Base-by-base conservation (phyloP, 768 basidiomycete species). In the Suillus discolor region DNA sequence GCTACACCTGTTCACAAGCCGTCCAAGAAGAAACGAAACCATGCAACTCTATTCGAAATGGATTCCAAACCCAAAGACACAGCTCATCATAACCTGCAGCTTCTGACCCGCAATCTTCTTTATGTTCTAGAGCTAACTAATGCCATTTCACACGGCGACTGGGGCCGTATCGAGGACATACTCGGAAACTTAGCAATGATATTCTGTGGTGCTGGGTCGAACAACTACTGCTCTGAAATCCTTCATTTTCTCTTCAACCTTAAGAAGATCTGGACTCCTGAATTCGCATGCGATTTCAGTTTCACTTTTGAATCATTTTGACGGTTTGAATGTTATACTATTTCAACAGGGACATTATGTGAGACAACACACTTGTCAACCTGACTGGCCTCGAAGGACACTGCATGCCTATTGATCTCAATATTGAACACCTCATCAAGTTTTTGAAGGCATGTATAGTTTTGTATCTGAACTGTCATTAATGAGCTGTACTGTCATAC, bases 401-500 rank as follows among this genome's bases (percentile, higher is more conserved):
- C 61, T 71, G 64, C 2, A 81, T 81, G 78, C 67, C 65, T 0
- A 71, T 80, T 13, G 76, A 81, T 49, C 11, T 78, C 2, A 81
- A 82, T 57, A 79, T 81, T 1, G 76, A 81, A 44, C 80, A 82
- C 65, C 53, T 74, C 0, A 79, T 80, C 51, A 57, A 72, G 0
- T 72, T 77, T 63, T 51, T 79, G 0, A 81, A 79, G 76, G 76
- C 77, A 11, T 20, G 64, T 36, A 31, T 16, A 20, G 23, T 23
- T 63, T 47, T 66, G 6, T 1, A 59, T 34, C 1, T 39, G 5
- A n/a, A n/a, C n/a, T n/a, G n/a, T n/a, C n/a, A n/a, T n/a, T n/a
- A n/a, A n/a, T n/a, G 38, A 45, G 20, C 38, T 60, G 20, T 31
- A 57, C 23, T 66, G 47, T n/a, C n/a, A n/a, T n/a, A n/a, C 36